A percentile compares a stretch with the other conserved stretches of the same genome.
Evolutionary conservation across 176 grass and related monocot genomes (phyloP).

Genomic region (Typha latifolia): DNA sequence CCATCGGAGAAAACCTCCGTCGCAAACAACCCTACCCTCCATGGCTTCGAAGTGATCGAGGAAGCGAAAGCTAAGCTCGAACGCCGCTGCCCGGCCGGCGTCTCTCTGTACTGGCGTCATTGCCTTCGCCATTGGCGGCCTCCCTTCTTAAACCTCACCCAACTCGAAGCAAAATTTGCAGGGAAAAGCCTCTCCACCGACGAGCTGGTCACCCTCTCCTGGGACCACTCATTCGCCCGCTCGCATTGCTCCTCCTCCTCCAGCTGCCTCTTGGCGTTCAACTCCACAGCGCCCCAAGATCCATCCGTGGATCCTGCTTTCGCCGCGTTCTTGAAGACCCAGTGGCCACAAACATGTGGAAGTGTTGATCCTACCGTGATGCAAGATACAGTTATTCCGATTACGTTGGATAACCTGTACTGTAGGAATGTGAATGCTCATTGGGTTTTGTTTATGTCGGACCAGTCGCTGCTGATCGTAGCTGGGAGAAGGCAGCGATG

Average conservation of each 20-base stretch:
- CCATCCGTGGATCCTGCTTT: conserved; percentile 19
- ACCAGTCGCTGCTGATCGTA: conserved; percentile 17
- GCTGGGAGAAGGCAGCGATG: neutral
- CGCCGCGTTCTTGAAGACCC: neutral
- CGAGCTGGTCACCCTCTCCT: too few species aligned
- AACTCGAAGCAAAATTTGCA: conserved; percentile 25
- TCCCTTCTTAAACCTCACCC: neutral
- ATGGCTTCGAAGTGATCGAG: too few species aligned
- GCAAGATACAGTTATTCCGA: conserved; percentile 17
- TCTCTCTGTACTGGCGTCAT: conserved; percentile 53
- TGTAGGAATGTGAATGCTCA: conserved; percentile 6
- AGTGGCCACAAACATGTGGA: conserved; percentile 17
- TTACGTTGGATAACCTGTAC: conserved; percentile 27
- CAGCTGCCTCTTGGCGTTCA: neutral
- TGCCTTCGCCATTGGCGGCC: conserved; percentile 40
- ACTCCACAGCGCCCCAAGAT: neutral
- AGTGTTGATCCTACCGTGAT: conserved; percentile 17
- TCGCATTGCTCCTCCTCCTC: conserved; percentile 51
- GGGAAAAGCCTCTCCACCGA: conserved; percentile 20
- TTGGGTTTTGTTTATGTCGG: conserved; percentile 40
- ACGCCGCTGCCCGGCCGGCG: neutral
- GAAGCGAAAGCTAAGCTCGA: conserved; percentile 25
- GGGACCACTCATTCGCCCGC: too few species aligned
- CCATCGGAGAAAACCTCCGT: too few species aligned
- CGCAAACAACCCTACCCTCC: too few species aligned